These are phyloP conservation scores for Aureobasidium leucospermi DNA, from an alignment of 2,329 filamentous ascomycete genomes.

Conservation along the genomic window DNA sequence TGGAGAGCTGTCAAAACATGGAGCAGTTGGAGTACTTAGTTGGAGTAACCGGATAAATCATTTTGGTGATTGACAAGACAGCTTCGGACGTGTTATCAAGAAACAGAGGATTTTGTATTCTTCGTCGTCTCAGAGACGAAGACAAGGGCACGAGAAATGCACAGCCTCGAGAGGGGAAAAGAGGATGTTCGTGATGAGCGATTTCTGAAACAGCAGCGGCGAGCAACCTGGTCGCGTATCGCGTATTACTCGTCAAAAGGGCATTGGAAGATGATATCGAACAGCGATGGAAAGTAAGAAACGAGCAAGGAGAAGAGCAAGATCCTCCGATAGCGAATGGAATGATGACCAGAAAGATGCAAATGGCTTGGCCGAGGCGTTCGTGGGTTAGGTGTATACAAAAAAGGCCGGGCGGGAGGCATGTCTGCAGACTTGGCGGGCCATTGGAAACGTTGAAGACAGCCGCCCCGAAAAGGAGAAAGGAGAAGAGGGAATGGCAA, in stretches of 20 bases:
- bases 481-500: neutral
- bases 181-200: neutral
- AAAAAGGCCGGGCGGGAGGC: neutral
- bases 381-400: neutral
- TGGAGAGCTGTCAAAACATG: neutral
- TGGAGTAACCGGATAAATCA: neutral
- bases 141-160: neutral
- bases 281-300: neutral
- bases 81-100: too few relatives aligned
- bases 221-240: neutral
- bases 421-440: neutral
- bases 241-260: neutral
- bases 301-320: neutral
- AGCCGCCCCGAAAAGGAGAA: neutral
- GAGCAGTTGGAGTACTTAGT: neutral
- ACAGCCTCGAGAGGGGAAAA: neutral
- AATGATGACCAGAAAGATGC: neutral
- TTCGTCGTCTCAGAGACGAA: too few relatives aligned
- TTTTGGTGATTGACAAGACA: too few relatives aligned
- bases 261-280: neutral
- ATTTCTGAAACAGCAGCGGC: constrained; percentile 1
- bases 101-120: neutral
- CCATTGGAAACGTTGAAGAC: neutral
- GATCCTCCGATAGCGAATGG: neutral
- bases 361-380: neutral